phyloP scores from a whole-genome alignment of 192 early-diverging fungal species.

The Gamsiella multidivaricata region DNA sequence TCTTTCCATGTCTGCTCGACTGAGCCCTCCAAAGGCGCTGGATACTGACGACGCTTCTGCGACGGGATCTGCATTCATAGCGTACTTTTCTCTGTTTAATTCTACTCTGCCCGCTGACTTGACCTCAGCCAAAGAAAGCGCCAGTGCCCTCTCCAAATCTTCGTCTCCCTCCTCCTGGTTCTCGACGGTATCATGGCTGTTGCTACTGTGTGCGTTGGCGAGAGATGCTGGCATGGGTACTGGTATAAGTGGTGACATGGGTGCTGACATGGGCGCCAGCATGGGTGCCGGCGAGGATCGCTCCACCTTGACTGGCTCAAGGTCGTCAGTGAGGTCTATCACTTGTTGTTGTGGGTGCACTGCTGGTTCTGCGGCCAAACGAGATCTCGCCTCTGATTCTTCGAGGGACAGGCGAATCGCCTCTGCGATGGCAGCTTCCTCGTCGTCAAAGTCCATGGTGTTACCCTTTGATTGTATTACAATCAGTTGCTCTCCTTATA shows the following conservation, averaged over 20 bases:
- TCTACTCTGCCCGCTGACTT: too few relatives aligned
- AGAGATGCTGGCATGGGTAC: too few relatives aligned
- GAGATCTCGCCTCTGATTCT: constrained; percentile 11
- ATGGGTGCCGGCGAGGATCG: too few relatives aligned
- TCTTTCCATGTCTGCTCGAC: constrained; percentile 35
- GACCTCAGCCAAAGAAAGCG: constrained; percentile 7
- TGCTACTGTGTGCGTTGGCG: too few relatives aligned
- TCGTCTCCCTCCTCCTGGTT: constrained; percentile 34
- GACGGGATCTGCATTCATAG: background rate
- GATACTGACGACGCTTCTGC: background rate
- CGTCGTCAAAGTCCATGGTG: constrained; percentile 26
- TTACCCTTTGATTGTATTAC: background rate
- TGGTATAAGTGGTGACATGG: too few relatives aligned
- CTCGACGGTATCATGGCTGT: background rate
- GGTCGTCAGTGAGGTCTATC: constrained; percentile 38
- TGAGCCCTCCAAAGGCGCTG: constrained; percentile 2
- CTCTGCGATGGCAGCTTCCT: constrained; percentile 32
- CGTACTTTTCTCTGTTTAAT: too few relatives aligned
- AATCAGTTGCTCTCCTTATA: background rate
- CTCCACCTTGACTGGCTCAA: constrained; percentile 12
- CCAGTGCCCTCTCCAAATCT: constrained; percentile 28
- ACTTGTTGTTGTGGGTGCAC: background rate
- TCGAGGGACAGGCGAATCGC: constrained; percentile 42
- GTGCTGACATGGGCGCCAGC: too few relatives aligned
- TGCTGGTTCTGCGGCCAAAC: background rate